A percentile compares a stretch with the other conserved stretches of the same genome.
These are phyloP conservation scores for Sporisorium reilianum DNA, from an alignment of 1,284 basidiomycete genomes.

Conservation along the genomic window DNA sequence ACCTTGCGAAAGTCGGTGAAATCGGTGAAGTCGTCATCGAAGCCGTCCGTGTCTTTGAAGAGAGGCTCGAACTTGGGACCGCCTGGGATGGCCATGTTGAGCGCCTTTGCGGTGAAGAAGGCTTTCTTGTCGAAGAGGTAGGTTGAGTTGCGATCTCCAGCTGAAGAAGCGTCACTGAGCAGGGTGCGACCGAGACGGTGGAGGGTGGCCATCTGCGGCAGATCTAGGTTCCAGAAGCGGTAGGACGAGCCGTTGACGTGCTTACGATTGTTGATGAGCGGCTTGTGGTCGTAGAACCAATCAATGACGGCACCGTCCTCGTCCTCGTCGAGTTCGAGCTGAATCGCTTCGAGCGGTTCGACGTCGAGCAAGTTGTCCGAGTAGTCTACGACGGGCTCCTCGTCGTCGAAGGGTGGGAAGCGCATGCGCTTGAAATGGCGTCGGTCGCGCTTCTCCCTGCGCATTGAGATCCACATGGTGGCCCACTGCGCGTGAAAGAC, in stretches of 20 bases:
- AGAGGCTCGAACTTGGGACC: slow-evolving; percentile 86
- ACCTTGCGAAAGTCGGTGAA: slow-evolving; percentile 99
- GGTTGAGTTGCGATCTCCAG: slow-evolving; percentile 80
- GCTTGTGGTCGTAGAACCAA: slow-evolving; percentile 99
- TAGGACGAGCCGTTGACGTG: slow-evolving; percentile 92
- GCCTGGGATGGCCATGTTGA: slow-evolving; percentile 98
- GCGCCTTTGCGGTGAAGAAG: slow-evolving; percentile 94
- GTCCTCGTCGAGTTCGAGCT: slow-evolving; percentile 92
- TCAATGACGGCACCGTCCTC: slow-evolving; percentile 95
- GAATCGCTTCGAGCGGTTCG: slow-evolving; percentile 97
- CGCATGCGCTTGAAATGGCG: slow-evolving; percentile 99
- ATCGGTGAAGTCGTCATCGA: slow-evolving; percentile 99
- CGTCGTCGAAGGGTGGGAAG: slow-evolving; percentile 99
- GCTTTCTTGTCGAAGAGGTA: slow-evolving; percentile 98
- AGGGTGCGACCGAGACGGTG: slow-evolving; percentile 95
- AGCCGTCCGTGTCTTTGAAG: slow-evolving; percentile 90
- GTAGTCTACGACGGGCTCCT: slow-evolving; percentile 78
- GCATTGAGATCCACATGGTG: slow-evolving; percentile 99
- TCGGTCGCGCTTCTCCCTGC: slow-evolving; percentile 97
- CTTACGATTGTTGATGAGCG: slow-evolving; percentile 83
- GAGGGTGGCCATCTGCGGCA: slow-evolving; percentile 95
- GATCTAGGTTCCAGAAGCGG: slow-evolving; percentile 88
- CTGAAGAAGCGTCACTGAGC: slow-evolving; percentile 85
- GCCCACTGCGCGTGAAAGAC: slow-evolving; percentile 99
- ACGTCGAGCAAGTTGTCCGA: slow-evolving; percentile 95